phyloP scores from a whole-genome alignment of 2,329 filamentous ascomycete genomes.

The Aspergillus sp. region DNA sequence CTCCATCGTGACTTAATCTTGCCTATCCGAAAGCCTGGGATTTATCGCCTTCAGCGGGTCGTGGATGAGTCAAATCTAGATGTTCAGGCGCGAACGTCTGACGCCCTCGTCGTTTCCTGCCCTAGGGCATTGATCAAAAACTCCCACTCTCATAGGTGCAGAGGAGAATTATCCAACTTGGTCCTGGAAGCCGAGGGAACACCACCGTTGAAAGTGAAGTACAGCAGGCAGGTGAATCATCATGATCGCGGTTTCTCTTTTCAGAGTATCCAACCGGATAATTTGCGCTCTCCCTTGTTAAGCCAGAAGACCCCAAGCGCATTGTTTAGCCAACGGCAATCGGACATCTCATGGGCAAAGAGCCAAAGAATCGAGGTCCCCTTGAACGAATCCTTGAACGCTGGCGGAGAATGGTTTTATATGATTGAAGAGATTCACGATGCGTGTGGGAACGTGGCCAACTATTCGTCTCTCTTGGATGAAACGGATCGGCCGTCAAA shows the following conservation, averaged over 20 bases:
- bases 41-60: constrained; percentile 77
- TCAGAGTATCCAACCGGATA: constrained; percentile 86
- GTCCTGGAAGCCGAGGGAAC: constrained; percentile 77
- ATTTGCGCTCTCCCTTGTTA: constrained; percentile 68
- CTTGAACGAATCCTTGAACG: constrained; percentile 79
- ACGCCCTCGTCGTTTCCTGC: constrained; percentile 77
- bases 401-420: constrained; percentile 76
- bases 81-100: constrained; percentile 64
- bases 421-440: constrained; percentile 87
- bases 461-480: constrained; percentile 55
- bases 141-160: constrained; percentile 60
- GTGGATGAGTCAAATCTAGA: constrained; percentile 91
- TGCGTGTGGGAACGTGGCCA: constrained; percentile 75
- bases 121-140: constrained; percentile 67
- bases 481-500: constrained; percentile 57
- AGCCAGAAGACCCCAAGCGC: constrained; percentile 49
- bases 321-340: constrained; percentile 44
- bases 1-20: constrained; percentile 61
- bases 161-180: constrained; percentile 78
- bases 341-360: constrained; percentile 66
- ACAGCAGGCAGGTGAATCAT: constrained; percentile 77
- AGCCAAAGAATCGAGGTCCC: constrained; percentile 66
- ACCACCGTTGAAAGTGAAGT: constrained; percentile 83
- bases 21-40: constrained; percentile 71
- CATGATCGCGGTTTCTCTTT: constrained; percentile 78